These are phyloP conservation scores for Epichloe brachyelytri DNA, from an alignment of 2,329 filamentous ascomycete species.

Conservation along the genomic window DNA sequence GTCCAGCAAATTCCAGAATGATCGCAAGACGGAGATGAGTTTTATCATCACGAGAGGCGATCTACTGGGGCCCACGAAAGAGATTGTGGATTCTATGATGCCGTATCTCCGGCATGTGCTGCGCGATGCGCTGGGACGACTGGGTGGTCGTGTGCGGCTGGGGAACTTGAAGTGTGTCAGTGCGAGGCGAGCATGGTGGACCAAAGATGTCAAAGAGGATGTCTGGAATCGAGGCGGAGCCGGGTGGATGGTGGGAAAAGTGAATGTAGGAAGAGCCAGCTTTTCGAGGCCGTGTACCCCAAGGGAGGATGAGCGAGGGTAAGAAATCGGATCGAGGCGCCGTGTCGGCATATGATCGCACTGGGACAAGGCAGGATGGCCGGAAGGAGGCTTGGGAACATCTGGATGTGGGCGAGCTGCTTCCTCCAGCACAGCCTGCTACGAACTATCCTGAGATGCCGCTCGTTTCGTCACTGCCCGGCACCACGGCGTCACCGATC, in stretches of 20 bases:
- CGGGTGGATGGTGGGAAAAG: slow-evolving; percentile 95
- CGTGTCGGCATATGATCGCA: slow-evolving; percentile 9
- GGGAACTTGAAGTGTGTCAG: slow-evolving; percentile 84
- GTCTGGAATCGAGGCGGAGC: slow-evolving; percentile 76
- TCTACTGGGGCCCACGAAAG: slow-evolving; percentile 69
- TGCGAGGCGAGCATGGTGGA: slow-evolving; percentile 83
- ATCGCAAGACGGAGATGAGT: slow-evolving; percentile 63
- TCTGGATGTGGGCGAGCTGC: slow-evolving; percentile 39
- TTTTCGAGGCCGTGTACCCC: slow-evolving; percentile 81
- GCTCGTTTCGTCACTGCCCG: slow-evolving; percentile 71
- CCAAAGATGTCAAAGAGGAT: slow-evolving; percentile 69
- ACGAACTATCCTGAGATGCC: slow-evolving; percentile 74
- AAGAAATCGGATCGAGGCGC: slow-evolving; percentile 7
- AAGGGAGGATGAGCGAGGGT: slow-evolving; percentile 42
- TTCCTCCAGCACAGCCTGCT: slow-evolving; percentile 65
- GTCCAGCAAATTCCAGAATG: slow-evolving; percentile 48
- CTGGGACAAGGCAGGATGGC: slow-evolving; percentile 3
- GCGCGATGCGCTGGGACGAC: slow-evolving; percentile 58
- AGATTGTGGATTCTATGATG: slow-evolving; percentile 76
- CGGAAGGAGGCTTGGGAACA: slow-evolving; percentile 9
- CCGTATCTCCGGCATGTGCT: slow-evolving; percentile 70
- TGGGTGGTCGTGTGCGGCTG: slow-evolving; percentile 59
- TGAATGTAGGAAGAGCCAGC: slow-evolving; percentile 89
- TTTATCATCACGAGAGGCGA: slow-evolving; percentile 89
- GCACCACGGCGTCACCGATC: slow-evolving; percentile 91